Conservation (phyloP, 345 rosid genomes). For the Populus ilicifolia region DNA sequence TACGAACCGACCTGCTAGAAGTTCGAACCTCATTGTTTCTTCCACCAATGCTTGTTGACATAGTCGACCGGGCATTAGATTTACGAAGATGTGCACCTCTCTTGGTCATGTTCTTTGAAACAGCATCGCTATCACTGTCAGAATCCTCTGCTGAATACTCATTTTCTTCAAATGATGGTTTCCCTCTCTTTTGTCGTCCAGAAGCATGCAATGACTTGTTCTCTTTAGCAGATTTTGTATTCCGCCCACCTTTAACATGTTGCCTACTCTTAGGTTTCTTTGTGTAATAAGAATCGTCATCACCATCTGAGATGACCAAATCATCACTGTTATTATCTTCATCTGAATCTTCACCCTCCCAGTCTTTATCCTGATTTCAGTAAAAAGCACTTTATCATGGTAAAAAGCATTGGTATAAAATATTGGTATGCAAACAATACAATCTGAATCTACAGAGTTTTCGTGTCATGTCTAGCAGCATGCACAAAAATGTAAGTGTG, state of each 20-base stretch:
- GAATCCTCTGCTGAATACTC: slow-evolving; percentile 67
- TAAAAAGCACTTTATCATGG: not conserved
- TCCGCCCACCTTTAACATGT: slow-evolving; percentile 50
- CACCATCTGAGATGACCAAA: slow-evolving; percentile 55
- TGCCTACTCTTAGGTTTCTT: slow-evolving; percentile 64
- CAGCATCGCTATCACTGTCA: slow-evolving; percentile 56
- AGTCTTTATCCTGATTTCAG: slow-evolving; percentile 53
- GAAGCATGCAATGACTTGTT: slow-evolving; percentile 42
- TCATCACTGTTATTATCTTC: slow-evolving; percentile 68
- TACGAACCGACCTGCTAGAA: slow-evolving; percentile 82
- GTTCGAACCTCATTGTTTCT: slow-evolving; percentile 77
- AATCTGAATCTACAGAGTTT: not conserved
- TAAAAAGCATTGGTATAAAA: not conserved
- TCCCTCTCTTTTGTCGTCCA: slow-evolving; percentile 56
- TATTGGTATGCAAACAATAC: not conserved
- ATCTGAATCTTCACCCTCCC: slow-evolving; percentile 75
- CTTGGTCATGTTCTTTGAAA: slow-evolving; percentile 54
- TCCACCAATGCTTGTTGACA: slow-evolving; percentile 32
- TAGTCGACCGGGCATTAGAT: slow-evolving; percentile 49
- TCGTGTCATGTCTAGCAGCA: not conserved
- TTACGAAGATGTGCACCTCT: slow-evolving; percentile 61
- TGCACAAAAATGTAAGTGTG: not conserved
- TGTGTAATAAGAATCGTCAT: slow-evolving; percentile 49
- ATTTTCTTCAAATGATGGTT: slow-evolving; percentile 62
- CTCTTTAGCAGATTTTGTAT: slow-evolving; percentile 45